Base-by-base conservation (phyloP, 2,329 filamentous ascomycete species). In the Blastomyces gilchristii region DNA sequence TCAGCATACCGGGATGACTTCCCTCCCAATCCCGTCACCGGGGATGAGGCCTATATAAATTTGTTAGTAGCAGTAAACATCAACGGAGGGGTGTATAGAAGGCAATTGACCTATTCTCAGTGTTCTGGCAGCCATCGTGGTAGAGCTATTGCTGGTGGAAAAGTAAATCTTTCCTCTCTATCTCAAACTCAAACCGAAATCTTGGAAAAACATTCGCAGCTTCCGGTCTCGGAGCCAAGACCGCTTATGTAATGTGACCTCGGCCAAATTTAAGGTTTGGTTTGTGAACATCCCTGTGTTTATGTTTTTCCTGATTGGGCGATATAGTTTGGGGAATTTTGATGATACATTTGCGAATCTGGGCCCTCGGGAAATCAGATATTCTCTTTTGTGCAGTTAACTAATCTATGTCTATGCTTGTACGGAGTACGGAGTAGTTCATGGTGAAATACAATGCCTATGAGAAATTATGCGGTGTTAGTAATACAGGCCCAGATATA, bases 11-110 rank as follows among this genome's bases (percentile, higher is more conserved):
- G 94, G 94, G 77, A 99, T 97, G 76, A 99, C 94, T 80, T 99
- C 94, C 75, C 90, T 90, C 79, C 94, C 94, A 79, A 99, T 99
- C 78, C 94, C 94, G 80, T 99, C 94, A 74, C 94, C 94, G 71
- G 94, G 90, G 75, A 99, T 97, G 71, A 97, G 89, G 76, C 92
- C 92, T 96, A 63, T 25, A 50, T 53, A 63, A 63, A 62, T 50
- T 25, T 63, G 61, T 63, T 59, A 58, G 41, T 41, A 67, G 6
- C 25, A 52, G 63, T 31, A 22, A 37, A 52, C n/a, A 11, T 18
- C 28, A 22, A 37, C 14, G n/a, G 45, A 25, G 11, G 43, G 43
- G 3, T 28, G n/a, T 52, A 12, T 39, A 41, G 37, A 61, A 56
- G 45, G 54, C 63, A 71, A 74, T 78, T 76, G 74, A 87, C 86